Percentiles rank a stretch among this genome's conserved stretches.
These are phyloP conservation scores for Cladorrhinum sp. DNA, from an alignment of 2,329 filamentous ascomycete species.

Conservation along the genomic window DNA sequence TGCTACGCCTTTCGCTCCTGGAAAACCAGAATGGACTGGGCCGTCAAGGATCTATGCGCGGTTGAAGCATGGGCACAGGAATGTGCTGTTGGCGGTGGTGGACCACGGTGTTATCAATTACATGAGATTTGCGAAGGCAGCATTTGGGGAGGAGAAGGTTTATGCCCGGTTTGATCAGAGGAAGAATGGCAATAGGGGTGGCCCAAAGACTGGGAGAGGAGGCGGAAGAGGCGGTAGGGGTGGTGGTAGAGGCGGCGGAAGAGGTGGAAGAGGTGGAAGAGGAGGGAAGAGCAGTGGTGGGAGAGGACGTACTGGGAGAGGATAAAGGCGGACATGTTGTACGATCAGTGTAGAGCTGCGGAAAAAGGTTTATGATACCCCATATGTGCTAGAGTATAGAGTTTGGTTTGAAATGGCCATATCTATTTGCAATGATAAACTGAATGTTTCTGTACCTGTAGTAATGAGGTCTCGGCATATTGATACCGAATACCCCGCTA, in stretches of 20 bases:
- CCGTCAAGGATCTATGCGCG: constrained; percentile 65
- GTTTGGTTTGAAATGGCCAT: too few relatives aligned
- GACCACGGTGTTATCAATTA: constrained; percentile 90
- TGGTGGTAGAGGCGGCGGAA: constrained; percentile 14
- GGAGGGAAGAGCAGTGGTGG: constrained; percentile 20
- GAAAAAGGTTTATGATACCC: constrained; percentile 3
- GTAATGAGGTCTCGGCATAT: background rate
- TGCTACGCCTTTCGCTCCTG: constrained; percentile 68
- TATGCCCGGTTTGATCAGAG: constrained; percentile 55
- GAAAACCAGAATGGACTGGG: constrained; percentile 38
- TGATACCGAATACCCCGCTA: background rate
- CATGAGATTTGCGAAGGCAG: constrained; percentile 73
- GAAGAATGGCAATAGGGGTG: constrained; percentile 36
- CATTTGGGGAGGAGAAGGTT: constrained; percentile 72
- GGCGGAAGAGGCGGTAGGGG: constrained; percentile 36
- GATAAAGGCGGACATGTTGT: background rate
- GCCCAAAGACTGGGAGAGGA: constrained; percentile 32
- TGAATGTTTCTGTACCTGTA: too few relatives aligned
- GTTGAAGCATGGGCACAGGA: constrained; percentile 79
- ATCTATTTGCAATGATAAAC: too few relatives aligned
- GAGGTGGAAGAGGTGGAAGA: constrained; percentile 29
- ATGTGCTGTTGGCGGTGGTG: constrained; percentile 81
- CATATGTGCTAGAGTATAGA: too few relatives aligned
- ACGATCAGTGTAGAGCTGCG: too few relatives aligned
- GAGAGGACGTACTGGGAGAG: constrained; percentile 21